Conservation (phyloP, 495 filamentous ascomycete genomes). For the Mytilinidion resinicola region DNA sequence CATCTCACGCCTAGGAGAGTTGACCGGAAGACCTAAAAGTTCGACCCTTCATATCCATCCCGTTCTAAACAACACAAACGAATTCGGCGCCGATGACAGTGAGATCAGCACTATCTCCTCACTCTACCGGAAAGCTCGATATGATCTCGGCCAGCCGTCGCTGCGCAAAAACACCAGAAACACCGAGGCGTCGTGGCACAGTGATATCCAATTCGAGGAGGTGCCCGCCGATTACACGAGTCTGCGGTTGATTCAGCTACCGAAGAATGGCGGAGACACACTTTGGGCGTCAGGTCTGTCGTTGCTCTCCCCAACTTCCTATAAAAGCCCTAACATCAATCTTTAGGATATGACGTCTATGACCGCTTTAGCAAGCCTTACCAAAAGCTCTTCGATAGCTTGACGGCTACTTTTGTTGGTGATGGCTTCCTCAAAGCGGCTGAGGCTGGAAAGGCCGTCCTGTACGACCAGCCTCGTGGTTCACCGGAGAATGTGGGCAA, state of each 20-base stretch:
- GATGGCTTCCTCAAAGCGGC: constrained; percentile 54
- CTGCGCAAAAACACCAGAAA: too few relatives aligned
- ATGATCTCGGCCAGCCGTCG: too few relatives aligned
- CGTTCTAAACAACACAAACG: constrained; percentile 52
- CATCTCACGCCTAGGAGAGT: constrained; percentile 8
- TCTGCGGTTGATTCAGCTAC: constrained; percentile 7
- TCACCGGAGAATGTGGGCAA: constrained; percentile 61
- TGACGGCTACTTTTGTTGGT: constrained; percentile 61
- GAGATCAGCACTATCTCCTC: constrained; percentile 59
- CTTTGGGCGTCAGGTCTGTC: constrained; percentile 53
- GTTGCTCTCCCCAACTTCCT: too few relatives aligned
- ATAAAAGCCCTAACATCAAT: too few relatives aligned
- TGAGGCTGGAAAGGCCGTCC: constrained; percentile 44
- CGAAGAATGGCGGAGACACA: constrained; percentile 59
- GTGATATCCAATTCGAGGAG: constrained; percentile 64
- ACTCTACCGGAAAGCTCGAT: constrained; percentile 19
- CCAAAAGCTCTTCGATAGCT: constrained; percentile 57
- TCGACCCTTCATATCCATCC: constrained; percentile 60
- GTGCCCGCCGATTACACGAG: constrained; percentile 58
- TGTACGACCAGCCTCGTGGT: constrained; percentile 50
- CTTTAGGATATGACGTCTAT: constrained; percentile 65
- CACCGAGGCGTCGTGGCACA: constrained; percentile 50
- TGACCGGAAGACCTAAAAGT: constrained; percentile 2
- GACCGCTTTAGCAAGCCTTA: constrained; percentile 64
- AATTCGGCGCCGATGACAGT: constrained; percentile 52